phyloP scores from a whole-genome alignment of 495 filamentous ascomycete genomes.

The Daldinia vernicosa region DNA sequence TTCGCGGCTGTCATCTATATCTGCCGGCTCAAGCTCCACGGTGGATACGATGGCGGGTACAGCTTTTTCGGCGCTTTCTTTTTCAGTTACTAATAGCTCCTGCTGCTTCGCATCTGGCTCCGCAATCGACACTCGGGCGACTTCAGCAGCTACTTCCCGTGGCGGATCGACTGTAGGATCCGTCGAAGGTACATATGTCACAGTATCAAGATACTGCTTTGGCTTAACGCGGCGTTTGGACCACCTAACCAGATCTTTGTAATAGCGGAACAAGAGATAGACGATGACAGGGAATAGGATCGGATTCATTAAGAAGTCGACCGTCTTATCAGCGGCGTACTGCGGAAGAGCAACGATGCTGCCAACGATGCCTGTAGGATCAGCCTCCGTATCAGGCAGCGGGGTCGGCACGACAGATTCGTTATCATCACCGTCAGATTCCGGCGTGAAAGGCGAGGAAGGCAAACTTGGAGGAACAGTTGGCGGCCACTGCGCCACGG shows the following conservation, averaged over 20 bases:
- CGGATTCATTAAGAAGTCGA: constrained; percentile 59
- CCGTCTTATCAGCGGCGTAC: constrained; percentile 47
- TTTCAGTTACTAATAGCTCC: neutral
- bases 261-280: constrained; percentile 45
- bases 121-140: neutral
- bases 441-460: constrained; percentile 31
- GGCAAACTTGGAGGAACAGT: constrained; percentile 39
- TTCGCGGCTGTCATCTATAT: constrained; percentile 49
- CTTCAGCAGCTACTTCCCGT: constrained; percentile 4
- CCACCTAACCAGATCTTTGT: constrained; percentile 47
- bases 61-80: neutral
- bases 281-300: constrained; percentile 52
- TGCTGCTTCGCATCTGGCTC: constrained; percentile 19
- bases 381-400: constrained; percentile 32
- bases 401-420: constrained; percentile 31
- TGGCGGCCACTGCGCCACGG: constrained; percentile 30
- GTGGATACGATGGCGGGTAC: constrained; percentile 21
- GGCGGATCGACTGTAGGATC: neutral
- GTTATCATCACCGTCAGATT: constrained; percentile 32
- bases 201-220: constrained; percentile 30
- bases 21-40: constrained; percentile 51
- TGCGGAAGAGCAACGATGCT: constrained; percentile 50
- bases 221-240: constrained; percentile 26
- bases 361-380: constrained; percentile 47
- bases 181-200: constrained; percentile 37